phyloP scores from a whole-genome alignment of 1,139 yeast species.

The Candida smagusa region DNA sequence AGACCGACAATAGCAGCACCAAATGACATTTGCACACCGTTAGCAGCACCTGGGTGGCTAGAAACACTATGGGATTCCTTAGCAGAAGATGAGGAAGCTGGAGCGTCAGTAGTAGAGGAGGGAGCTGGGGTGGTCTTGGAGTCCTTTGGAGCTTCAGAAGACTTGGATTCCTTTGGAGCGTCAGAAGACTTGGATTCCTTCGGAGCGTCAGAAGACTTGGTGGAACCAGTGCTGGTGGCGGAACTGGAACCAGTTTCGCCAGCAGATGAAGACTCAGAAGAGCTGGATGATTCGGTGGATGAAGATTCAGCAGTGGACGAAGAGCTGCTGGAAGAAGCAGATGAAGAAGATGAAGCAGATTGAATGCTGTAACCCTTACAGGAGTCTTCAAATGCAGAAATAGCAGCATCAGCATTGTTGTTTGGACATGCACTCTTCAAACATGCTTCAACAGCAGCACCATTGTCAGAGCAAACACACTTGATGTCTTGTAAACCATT shows the following conservation, averaged over 20 bases:
- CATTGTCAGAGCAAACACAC: constrained; percentile 62
- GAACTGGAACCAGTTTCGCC: constrained; percentile 13
- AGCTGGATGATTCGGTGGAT: constrained; percentile 19
- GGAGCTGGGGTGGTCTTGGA: constrained; percentile 11
- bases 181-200: constrained; percentile 7
- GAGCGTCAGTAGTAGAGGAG: constrained; percentile 7
- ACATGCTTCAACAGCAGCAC: constrained; percentile 53
- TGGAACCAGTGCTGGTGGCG: constrained; percentile 11
- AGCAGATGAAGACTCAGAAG: constrained; percentile 15
- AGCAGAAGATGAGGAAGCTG: constrained; percentile 5
- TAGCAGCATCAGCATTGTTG: constrained; percentile 55
- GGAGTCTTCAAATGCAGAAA: constrained; percentile 49
- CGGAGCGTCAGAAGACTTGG: constrained; percentile 10
- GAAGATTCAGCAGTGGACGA: constrained; percentile 22
- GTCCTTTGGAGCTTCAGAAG: constrained; percentile 10
- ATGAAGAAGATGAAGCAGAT: constrained; percentile 7
- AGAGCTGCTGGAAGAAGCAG: constrained; percentile 15
- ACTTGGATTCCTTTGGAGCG: constrained; percentile 8
- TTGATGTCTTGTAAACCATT: constrained; percentile 55
- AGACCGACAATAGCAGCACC: constrained; percentile 19
- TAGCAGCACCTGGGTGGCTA: constrained; percentile 9
- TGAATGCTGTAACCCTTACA: constrained; percentile 42
- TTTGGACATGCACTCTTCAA: constrained; percentile 64
- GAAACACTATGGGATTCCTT: constrained; percentile 7
- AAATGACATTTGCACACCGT: constrained; percentile 11